phyloP scores from a whole-genome alignment of 75 land plant genomes.

The Sequoia sempervirens region DNA sequence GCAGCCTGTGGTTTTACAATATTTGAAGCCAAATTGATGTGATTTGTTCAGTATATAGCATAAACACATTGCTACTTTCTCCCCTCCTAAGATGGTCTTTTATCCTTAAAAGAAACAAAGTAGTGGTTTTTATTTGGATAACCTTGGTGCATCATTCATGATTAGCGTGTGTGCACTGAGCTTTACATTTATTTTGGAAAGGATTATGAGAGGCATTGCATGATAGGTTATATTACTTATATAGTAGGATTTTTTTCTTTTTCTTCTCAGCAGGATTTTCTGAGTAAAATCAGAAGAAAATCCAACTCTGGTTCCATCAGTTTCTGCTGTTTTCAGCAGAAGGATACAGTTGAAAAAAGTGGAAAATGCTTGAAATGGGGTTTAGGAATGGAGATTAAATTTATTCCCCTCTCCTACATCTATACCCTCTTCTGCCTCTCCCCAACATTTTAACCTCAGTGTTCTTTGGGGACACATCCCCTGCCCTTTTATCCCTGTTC shows the following conservation, averaged over 20 bases:
- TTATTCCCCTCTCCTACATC: not conserved
- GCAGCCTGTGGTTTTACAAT: not conserved
- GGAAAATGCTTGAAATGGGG: not conserved
- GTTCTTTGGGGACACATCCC: too few species aligned
- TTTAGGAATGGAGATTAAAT: not conserved
- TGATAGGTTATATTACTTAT: not conserved
- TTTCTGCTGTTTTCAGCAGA: not conserved
- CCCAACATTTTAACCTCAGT: not conserved
- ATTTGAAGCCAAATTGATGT: not conserved
- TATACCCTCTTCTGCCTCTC: not conserved
- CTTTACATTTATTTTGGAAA: not conserved
- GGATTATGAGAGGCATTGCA: not conserved
- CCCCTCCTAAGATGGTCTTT: not conserved
- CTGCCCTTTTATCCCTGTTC: too few species aligned
- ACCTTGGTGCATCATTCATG: not conserved
- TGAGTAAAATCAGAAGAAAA: not conserved
- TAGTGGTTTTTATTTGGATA: not conserved
- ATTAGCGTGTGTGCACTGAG: not conserved
- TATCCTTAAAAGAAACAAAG: not conserved
- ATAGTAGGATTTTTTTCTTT: not conserved
- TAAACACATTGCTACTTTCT: not conserved
- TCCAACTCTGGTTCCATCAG: not conserved
- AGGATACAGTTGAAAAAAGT: not conserved
- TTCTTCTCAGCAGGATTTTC: not conserved
- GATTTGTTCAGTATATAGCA: not conserved